A percentile compares a stretch with the other conserved stretches of the same genome.
These are phyloP conservation scores for Ophiostoma himal-ulmi DNA, from an alignment of 2,329 filamentous ascomycete species.

Conservation along the genomic window DNA sequence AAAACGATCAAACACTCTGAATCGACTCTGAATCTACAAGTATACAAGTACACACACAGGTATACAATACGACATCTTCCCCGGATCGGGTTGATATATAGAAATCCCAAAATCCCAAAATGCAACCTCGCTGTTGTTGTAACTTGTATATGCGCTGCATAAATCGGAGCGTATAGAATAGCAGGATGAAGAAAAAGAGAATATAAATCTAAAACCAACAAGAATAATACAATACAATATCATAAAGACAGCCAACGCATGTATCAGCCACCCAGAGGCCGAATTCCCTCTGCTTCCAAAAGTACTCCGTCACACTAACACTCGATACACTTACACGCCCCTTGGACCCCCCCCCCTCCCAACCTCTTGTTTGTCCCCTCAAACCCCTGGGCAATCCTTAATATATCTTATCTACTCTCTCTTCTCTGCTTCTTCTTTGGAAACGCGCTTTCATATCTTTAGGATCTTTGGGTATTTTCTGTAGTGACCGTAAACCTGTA, in stretches of 20 bases:
- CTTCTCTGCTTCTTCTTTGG: neutral
- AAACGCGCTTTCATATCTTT: neutral
- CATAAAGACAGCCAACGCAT: neutral
- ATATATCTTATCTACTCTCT: neutral
- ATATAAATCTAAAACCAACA: neutral
- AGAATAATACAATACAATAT: neutral
- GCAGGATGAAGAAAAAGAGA: neutral
- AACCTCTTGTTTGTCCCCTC: neutral
- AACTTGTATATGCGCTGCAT: neutral
- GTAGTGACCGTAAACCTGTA: neutral
- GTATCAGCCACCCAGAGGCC: neutral
- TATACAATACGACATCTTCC: neutral
- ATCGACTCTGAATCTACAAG: neutral
- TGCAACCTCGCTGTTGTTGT: neutral
- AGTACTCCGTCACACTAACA: neutral
- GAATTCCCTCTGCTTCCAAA: neutral
- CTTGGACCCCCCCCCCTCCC: slow-evolving; percentile 3
- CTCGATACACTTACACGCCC: slow-evolving; percentile 9
- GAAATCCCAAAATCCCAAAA: no score
- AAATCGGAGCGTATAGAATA: neutral
- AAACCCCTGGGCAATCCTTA: neutral
- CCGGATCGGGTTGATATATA: slow-evolving; percentile 1
- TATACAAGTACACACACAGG: neutral
- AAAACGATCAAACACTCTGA: neutral
- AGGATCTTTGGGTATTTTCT: neutral